phyloP scores from a whole-genome alignment of 768 basidiomycete genomes.

The Termitomyces sp. region DNA sequence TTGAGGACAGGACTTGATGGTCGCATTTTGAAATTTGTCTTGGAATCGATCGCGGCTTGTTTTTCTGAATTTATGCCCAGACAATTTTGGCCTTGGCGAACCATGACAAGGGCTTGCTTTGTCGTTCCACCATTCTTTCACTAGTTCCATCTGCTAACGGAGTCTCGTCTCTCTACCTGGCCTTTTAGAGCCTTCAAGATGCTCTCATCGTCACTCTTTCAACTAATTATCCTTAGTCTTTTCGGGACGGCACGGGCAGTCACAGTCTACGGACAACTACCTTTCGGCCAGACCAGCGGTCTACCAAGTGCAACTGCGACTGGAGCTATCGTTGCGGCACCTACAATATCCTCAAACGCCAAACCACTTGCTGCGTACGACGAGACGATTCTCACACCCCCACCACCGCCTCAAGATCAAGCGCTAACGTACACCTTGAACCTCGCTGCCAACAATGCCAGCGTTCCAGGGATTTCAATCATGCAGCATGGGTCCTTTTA shows the following conservation, averaged over 20 bases:
- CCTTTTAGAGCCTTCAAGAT: background rate
- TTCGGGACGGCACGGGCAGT: constrained; percentile 10
- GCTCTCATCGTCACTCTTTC: background rate
- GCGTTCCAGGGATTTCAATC: constrained; percentile 31
- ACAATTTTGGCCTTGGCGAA: background rate
- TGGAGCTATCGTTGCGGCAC: constrained; percentile 7
- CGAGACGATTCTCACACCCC: constrained; percentile 42
- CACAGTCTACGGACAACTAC: constrained; percentile 30
- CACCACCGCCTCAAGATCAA: constrained; percentile 40
- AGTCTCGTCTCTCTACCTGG: background rate
- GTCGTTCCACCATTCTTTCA: background rate
- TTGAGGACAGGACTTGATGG: background rate
- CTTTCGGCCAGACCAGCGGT: constrained; percentile 13
- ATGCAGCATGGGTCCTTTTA: constrained; percentile 50
- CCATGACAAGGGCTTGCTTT: background rate
- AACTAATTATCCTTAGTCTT: background rate
- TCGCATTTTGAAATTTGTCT: background rate
- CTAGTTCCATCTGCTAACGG: background rate
- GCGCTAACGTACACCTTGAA: constrained; percentile 40
- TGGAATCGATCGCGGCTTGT: background rate
- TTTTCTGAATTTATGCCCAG: background rate
- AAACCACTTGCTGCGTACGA: constrained; percentile 46
- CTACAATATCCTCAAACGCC: constrained; percentile 21
- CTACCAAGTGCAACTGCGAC: constrained; percentile 11
- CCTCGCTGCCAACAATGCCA: constrained; percentile 29